Conservation (phyloP, 129 eudicot genomes). For the Centrapalus pauciflorus region DNA sequence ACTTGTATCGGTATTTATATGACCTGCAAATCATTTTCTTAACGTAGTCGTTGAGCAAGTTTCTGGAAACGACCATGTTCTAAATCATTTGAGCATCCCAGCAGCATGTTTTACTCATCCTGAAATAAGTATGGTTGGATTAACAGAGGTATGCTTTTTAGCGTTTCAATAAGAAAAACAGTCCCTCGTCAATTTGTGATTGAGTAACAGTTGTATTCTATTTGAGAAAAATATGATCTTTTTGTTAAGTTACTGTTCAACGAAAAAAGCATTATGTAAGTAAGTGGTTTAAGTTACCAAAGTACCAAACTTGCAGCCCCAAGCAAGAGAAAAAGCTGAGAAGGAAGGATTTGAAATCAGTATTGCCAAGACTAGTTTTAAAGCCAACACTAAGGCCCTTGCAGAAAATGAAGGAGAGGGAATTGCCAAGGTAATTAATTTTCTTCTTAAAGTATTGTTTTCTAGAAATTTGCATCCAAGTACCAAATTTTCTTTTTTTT, state of each 20-base stretch:
- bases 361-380: slow-evolving; percentile 78
- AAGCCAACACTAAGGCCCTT: slow-evolving; percentile 81
- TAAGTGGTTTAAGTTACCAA: too few relatives aligned
- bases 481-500: background rate
- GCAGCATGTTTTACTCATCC: slow-evolving; percentile 84
- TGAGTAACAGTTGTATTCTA: too few relatives aligned
- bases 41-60: slow-evolving; percentile 67
- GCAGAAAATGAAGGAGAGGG: slow-evolving; percentile 88
- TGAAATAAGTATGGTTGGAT: slow-evolving; percentile 76
- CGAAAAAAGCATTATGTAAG: too few relatives aligned
- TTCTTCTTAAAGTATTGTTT: background rate
- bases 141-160: slow-evolving; percentile 50
- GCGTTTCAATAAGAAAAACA: too few relatives aligned
- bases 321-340: too few relatives aligned
- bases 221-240: too few relatives aligned
- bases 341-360: too few relatives aligned
- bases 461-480: background rate
- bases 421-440: slow-evolving; percentile 54
- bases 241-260: too few relatives aligned
- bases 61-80: slow-evolving; percentile 52
- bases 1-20: background rate
- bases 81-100: slow-evolving; percentile 72
- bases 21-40: slow-evolving; percentile 12
- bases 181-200: too few relatives aligned
- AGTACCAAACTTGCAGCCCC: too few relatives aligned